Conservation (phyloP, 169 alveolate species). For the Plasmodium sp. region DNA sequence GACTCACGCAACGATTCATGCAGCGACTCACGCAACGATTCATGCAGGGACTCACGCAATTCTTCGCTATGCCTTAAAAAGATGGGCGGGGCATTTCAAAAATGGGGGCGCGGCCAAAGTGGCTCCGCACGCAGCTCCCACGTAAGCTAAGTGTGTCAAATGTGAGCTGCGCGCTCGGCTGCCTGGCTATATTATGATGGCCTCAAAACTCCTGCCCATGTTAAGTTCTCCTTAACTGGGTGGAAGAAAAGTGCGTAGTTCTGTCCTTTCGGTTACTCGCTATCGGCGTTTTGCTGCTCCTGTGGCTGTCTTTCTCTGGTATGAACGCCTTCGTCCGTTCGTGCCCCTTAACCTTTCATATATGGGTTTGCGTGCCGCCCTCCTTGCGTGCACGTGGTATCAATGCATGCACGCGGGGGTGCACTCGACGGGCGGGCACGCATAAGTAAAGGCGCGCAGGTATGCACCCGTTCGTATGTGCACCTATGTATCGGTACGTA, state of each 20-base stretch:
- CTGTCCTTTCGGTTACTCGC: neutral
- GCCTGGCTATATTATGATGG: neutral
- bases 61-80: neutral
- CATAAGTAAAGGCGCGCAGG: neutral
- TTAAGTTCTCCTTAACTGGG: neutral
- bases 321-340: neutral
- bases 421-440: neutral
- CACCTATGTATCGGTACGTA: neutral
- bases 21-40: no score
- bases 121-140: neutral
- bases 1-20: neutral
- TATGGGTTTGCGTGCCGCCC: neutral
- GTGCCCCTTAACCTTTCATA: neutral
- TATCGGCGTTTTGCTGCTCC: neutral
- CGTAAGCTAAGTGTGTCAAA: neutral
- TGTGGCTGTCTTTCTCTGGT: neutral
- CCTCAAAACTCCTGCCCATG: neutral
- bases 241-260: neutral
- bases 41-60: neutral
- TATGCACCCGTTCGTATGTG: neutral
- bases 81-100: neutral
- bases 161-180: neutral
- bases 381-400: neutral
- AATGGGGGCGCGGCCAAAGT: neutral
- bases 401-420: neutral